phyloP scores from a whole-genome alignment of 768 basidiomycete genomes.

The Lentinula aciculospora region DNA sequence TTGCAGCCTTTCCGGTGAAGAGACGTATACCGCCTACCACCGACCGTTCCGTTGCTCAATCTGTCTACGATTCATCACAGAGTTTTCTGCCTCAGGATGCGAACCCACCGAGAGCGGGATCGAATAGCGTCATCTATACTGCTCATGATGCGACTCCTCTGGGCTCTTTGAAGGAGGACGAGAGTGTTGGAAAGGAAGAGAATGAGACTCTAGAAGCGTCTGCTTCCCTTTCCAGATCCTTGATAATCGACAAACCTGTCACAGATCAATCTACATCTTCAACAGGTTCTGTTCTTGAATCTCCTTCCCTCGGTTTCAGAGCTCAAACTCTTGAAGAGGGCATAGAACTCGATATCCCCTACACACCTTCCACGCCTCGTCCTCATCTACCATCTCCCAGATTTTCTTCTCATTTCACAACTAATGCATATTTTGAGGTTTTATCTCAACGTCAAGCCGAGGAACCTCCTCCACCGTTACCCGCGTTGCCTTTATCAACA shows the following conservation, averaged over 20 bases:
- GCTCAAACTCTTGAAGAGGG: not conserved
- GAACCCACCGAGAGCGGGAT: not conserved
- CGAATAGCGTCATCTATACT: not conserved
- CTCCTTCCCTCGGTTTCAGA: not conserved
- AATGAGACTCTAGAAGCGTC: not conserved
- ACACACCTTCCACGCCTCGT: not conserved
- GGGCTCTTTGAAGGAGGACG: not conserved
- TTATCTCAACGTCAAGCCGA: not conserved
- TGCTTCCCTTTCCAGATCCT: not conserved
- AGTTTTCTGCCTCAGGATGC: not conserved
- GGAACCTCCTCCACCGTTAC: not conserved
- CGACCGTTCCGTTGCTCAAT: slow-evolving; percentile 12
- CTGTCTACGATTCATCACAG: not conserved
- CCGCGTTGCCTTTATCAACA: not conserved
- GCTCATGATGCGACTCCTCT: no score
- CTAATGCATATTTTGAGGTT: not conserved
- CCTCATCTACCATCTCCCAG: not conserved
- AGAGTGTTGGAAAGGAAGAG: not conserved
- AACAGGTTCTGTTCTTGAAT: not conserved
- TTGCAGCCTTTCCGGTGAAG: slow-evolving; percentile 65
- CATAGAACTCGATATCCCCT: not conserved
- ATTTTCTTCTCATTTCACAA: slow-evolving; percentile 3
- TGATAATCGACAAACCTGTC: no score
- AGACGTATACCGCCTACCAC: slow-evolving; percentile 18
- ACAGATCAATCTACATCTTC: not conserved